Percentiles rank a stretch among this genome's conserved stretches.
These are phyloP conservation scores for Schizochytrium sp. DNA, from an alignment of 108 stramenopile species.

Conservation along the genomic window DNA sequence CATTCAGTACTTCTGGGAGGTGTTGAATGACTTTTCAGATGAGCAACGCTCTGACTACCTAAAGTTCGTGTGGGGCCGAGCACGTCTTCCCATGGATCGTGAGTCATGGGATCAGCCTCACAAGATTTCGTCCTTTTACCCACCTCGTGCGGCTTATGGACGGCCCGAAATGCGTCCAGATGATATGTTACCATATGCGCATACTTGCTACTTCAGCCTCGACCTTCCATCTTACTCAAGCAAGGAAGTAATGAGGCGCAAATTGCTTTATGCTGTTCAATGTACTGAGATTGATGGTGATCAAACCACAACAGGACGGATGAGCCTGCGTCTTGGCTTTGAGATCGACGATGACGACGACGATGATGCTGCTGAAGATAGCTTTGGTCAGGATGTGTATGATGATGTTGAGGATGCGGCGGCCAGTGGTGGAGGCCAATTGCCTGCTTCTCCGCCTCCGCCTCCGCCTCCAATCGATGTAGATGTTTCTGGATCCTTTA, in stretches of 20 bases:
- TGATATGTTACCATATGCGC: conserved; percentile 66
- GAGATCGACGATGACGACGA: conserved; percentile 53
- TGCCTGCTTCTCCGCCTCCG: conserved; percentile 29
- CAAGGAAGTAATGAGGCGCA: conserved; percentile 76
- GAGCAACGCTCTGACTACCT: conserved; percentile 77
- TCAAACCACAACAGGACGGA: conserved; percentile 48
- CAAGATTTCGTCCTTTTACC: conserved; percentile 40
- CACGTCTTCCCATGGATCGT: conserved; percentile 71
- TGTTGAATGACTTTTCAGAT: conserved; percentile 70
- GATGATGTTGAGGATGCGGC: conserved; percentile 46
- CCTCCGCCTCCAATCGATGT: not conserved
- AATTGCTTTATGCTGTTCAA: conserved; percentile 63
- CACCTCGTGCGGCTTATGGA: conserved; percentile 30
- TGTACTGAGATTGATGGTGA: conserved; percentile 57
- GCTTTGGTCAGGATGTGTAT: conserved; percentile 37
- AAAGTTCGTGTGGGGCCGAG: conserved; percentile 80
- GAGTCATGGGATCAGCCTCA: conserved; percentile 72
- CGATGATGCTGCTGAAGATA: conserved; percentile 47
- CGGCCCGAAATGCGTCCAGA: conserved; percentile 61
- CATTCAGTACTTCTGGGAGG: conserved; percentile 75
- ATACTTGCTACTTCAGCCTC: conserved; percentile 79
- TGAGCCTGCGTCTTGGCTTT: not conserved
- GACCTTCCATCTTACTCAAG: conserved; percentile 76
- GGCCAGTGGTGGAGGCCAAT: not conserved
- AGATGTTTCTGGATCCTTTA: not conserved